Evolutionary conservation across 257 asterid genomes (phyloP).

Genomic region (Leonotis leonurus): DNA sequence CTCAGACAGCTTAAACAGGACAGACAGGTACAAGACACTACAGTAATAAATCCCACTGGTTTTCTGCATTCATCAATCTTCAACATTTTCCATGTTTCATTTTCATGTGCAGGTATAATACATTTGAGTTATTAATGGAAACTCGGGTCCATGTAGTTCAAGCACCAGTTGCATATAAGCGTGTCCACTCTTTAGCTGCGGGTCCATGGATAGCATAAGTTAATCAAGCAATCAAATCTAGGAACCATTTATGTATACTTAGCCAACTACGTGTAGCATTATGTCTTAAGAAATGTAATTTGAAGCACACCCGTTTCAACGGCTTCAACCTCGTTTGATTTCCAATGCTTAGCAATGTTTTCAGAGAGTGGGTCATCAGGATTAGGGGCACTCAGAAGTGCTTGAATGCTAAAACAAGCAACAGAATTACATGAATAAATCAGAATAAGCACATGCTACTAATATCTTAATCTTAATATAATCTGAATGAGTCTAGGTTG

Average conservation of each 20-base stretch:
- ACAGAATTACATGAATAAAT: neutral
- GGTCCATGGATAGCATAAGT: neutral
- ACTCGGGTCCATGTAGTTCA: slow-evolving; percentile 26
- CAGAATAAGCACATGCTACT: neutral
- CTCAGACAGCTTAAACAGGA: slow-evolving; percentile 19
- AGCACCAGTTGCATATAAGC: slow-evolving; percentile 86
- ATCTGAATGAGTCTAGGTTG: neutral
- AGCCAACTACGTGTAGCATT: no score
- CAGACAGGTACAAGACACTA: slow-evolving; percentile 22
- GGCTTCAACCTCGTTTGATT: slow-evolving; percentile 92
- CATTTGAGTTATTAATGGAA: no score
- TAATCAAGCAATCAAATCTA: neutral
- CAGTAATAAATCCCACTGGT: slow-evolving; percentile 16
- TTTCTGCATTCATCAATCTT: slow-evolving; percentile 33
- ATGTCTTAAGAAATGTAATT: neutral
- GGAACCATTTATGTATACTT: neutral
- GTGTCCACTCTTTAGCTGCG: slow-evolving; percentile 90
- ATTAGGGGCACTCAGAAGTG: slow-evolving; percentile 97
- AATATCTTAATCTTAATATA: neutral
- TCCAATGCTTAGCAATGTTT: slow-evolving; percentile 99
- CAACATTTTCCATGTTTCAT: slow-evolving; percentile 22
- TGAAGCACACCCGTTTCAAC: slow-evolving; percentile 78
- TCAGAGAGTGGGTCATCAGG: slow-evolving; percentile 99
- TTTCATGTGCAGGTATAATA: slow-evolving; percentile 11
- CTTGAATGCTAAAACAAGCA: slow-evolving; percentile 72